Evolutionary conservation across 2,329 filamentous ascomycete species (phyloP), one percentile per base, ranked within the genome.

Genomic region (Pseudocercospora macadamiae): DNA sequence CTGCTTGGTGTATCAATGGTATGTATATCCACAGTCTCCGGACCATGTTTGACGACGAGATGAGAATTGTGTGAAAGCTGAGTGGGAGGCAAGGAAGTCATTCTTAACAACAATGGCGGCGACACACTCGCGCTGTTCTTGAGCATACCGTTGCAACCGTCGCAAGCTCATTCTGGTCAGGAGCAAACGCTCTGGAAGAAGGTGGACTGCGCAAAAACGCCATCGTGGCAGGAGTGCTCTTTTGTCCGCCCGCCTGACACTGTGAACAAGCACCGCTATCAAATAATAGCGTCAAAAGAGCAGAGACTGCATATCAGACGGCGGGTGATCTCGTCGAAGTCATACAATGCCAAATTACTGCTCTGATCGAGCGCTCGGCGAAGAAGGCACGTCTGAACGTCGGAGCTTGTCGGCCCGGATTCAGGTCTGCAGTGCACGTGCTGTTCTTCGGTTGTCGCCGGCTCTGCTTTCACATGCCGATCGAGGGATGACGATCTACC

Each of bases 1-100:
- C 26, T 25, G 51, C 51, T 16, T 26, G 51, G 7, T 14, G 51
- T 42, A 53, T 16, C 51, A 51, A 53, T 42, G 51, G 51, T 39
- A 53, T 16, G 9, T 21, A 23, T 42, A 25, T 42, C n/a, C 45
- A 32, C 25, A 10, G 23, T 2, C n/a, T 28, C 3, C 14, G 10
- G 8, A 26, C 14, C 45, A 49, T 49, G 12, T 16, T 32, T n/a
- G 42, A 14, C 10, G 42, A 3, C 18, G 42, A 26, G n/a, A 16
- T 6, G 1, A 21, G 21, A 14, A 47, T 47, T 23, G 42, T 3
- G 19, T 9, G 7, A 47, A 21, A 47, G n/a, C n/a, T n/a, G n/a
- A n/a, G n/a, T n/a, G n/a, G n/a, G n/a, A n/a, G n/a, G 10, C 18
- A 47, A 3, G 9, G 23, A 16, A 14, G 1, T 10, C 10, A 26